Base-by-base conservation (phyloP, 148 eudicot genomes). In the Heliosperma pusillum region DNA sequence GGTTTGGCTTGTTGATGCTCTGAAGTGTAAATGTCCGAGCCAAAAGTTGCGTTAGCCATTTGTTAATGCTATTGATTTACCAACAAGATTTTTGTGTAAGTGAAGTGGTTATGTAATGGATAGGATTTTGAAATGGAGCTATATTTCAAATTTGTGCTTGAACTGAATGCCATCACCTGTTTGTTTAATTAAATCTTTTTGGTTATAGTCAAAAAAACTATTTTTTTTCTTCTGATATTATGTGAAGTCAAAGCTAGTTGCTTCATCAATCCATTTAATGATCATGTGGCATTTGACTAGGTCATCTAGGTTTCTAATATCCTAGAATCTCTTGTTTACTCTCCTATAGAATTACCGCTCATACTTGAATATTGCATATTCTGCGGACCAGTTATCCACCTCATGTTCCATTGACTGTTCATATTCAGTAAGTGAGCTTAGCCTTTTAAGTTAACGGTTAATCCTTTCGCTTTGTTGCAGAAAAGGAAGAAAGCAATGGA, bases 401-500 rank as follows among this genome's bases (percentile, higher is more conserved):
- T 57, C 24, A 19, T 57, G 60, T 6, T 13, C 4, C 60, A 57
- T 57, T 57, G 22, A 24, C 20, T 68, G 25, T 24, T 68, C 50
- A 56, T 71, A n/a, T 27, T 40, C 47, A 30, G 30, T 3, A 5
- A 17, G 52, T 58, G 45, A 64, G 47, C 55, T 50, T 50, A 15
- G 55, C 27, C 57, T 61, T 42, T 58, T 10, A 47, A n/a, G 56
- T 45, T 77, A 64, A 53, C 63, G 25, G 5, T 57, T 10, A 8
- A 61, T 33, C 27, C 55, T 70, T 71, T 58, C 74, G 36, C 50
- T 27, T 78, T 86, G 59, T 84, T 87, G 93, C 81, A 80, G 87
- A 77, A 80, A 76, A 70, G 56, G 80, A 72, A 66, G 60, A 63
- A 59, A 65, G 44, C 73, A 55, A 77, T 13, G 66, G 68, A 74